Evolutionary conservation across 2,329 filamentous ascomycete species (phyloP).

Genomic region (Meredithiella fracta): DNA sequence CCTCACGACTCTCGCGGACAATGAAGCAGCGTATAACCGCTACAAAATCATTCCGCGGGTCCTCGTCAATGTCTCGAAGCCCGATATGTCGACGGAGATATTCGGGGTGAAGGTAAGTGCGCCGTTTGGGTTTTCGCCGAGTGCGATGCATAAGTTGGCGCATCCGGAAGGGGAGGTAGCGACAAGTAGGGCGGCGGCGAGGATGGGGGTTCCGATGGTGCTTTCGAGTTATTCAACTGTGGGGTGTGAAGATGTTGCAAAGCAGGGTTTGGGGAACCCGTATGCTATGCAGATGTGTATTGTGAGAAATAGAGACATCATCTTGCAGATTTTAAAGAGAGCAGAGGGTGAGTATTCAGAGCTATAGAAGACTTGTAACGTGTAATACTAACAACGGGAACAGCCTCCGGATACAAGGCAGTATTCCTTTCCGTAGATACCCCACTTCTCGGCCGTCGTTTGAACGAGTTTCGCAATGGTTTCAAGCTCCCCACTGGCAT

Average conservation of each 20-base stretch:
- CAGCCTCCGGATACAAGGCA: not conserved
- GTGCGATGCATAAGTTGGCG: not conserved
- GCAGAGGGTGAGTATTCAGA: not conserved
- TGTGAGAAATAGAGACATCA: not conserved
- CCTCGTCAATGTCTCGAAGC: not conserved
- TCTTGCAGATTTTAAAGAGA: not conserved
- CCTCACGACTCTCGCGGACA: not conserved
- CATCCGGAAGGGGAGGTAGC: not conserved
- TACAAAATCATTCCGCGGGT: not conserved
- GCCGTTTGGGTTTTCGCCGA: not conserved
- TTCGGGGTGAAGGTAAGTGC: not conserved
- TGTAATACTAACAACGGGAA: not conserved
- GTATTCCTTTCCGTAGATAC: not conserved
- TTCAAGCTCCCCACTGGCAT: not conserved
- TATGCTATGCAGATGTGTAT: not conserved
- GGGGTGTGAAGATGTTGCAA: not conserved
- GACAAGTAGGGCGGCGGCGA: not conserved
- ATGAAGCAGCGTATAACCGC: not conserved
- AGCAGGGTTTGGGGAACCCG: not conserved
- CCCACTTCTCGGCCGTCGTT: not conserved
- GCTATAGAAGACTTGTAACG: not conserved
- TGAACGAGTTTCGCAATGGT: not conserved
- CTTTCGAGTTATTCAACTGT: not conserved
- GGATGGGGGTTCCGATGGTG: not conserved
- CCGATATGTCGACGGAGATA: not conserved